Evolutionary conservation across 805 yeast genomes (phyloP).

Genomic region (Zygosaccharomyces bailii): DNA sequence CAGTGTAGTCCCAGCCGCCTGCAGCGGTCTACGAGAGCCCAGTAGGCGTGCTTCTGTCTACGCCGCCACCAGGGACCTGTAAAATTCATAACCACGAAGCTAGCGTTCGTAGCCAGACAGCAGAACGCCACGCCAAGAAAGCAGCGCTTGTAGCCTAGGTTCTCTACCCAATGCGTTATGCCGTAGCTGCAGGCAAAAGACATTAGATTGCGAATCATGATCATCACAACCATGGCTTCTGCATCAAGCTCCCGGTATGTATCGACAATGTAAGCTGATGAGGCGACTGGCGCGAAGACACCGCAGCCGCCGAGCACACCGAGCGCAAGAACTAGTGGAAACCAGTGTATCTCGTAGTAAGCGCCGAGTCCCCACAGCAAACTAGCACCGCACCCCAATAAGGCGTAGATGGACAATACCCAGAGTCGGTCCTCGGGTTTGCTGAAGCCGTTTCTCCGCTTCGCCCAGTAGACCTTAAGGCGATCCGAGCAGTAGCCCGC

Average conservation of each 20-base stretch:
- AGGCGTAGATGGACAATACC: conserved; percentile 44
- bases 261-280: conserved; percentile 55
- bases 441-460: conserved; percentile 47
- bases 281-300: conserved; percentile 49
- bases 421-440: conserved; percentile 58
- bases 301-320: conserved; percentile 56
- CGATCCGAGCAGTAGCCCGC: conserved; percentile 52
- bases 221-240: conserved; percentile 54
- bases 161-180: conserved; percentile 53
- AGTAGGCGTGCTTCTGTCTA: conserved; percentile 3
- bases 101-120: conserved; percentile 45
- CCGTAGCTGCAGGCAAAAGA: conserved; percentile 60
- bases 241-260: conserved; percentile 50
- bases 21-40: conserved; percentile 6
- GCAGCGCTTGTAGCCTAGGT: conserved; percentile 52
- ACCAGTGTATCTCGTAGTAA: conserved; percentile 51
- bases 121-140: conserved; percentile 56
- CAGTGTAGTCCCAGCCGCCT: conserved; percentile 21
- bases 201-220: conserved; percentile 55
- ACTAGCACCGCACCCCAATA: conserved; percentile 53
- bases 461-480: conserved; percentile 47
- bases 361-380: conserved; percentile 67
- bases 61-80: conserved; percentile 15
- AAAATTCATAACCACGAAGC: conserved; percentile 39
- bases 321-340: conserved; percentile 50